These are phyloP conservation scores for Fusarium luffae DNA, from an alignment of 2,329 filamentous ascomycete genomes.

Conservation along the genomic window DNA sequence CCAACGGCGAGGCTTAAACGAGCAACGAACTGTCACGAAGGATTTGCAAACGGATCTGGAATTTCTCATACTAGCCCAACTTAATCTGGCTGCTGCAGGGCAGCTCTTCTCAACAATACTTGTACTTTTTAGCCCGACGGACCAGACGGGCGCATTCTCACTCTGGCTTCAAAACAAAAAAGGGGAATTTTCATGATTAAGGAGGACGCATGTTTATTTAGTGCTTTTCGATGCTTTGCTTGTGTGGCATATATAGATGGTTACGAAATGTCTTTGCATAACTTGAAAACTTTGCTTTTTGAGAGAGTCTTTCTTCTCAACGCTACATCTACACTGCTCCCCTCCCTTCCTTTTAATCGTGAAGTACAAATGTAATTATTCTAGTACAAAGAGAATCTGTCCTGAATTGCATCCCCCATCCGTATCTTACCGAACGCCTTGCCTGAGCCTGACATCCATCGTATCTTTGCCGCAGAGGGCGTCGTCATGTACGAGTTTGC, in stretches of 20 bases:
- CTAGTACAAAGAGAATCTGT: constrained; percentile 24
- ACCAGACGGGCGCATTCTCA: constrained; percentile 35
- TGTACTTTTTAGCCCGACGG: constrained; percentile 33
- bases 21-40: constrained; percentile 13
- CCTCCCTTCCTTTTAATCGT: constrained; percentile 12
- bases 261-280: constrained; percentile 38
- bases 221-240: background rate
- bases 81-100: constrained; percentile 26
- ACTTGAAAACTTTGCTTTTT: constrained; percentile 17
- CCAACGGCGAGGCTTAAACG: constrained; percentile 37
- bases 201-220: constrained; percentile 14
- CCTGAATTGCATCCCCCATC: constrained; percentile 1
- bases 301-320: constrained; percentile 11
- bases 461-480: constrained; percentile 9
- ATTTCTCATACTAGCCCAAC: constrained; percentile 25
- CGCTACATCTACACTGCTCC: constrained; percentile 6
- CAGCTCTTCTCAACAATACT: background rate
- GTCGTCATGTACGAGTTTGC: constrained; percentile 25
- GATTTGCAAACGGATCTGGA: constrained; percentile 9
- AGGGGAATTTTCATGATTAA: constrained; percentile 18
- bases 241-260: constrained; percentile 35
- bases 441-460: constrained; percentile 7
- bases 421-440: constrained; percentile 24
- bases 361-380: constrained; percentile 36
- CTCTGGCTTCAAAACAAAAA: constrained; percentile 20